A percentile compares a stretch with the other conserved stretches of the same genome.
Conservation (phyloP, 2,329 filamentous ascomycete species). For the Akanthomyces muscarius region DNA sequence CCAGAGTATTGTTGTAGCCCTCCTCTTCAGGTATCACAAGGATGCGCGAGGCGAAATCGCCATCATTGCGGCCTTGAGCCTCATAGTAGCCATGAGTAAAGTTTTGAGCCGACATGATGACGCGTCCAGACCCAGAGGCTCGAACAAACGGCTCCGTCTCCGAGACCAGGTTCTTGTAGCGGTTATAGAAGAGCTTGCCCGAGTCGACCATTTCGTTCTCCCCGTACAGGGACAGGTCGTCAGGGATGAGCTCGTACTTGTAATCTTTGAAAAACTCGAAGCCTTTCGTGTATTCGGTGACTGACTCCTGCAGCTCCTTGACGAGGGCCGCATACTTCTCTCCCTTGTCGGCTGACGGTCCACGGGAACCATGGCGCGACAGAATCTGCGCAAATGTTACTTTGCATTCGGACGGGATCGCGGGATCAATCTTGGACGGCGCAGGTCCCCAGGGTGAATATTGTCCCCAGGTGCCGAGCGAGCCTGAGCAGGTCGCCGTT, state of each 20-base stretch:
- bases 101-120: conserved; percentile 69
- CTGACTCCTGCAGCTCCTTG: conserved; percentile 56
- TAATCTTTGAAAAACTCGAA: conserved; percentile 71
- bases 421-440: conserved; percentile 57
- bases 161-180: conserved; percentile 62
- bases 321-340: conserved; percentile 60
- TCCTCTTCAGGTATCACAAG: conserved; percentile 65
- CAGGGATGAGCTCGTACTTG: conserved; percentile 64
- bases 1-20: conserved; percentile 75
- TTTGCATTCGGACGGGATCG: conserved; percentile 63
- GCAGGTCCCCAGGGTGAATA: conserved; percentile 83
- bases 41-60: conserved; percentile 51
- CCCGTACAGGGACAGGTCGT: conserved; percentile 65
- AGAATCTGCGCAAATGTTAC: conserved; percentile 78
- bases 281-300: conserved; percentile 54
- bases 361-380: conserved; percentile 79
- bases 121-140: conserved; percentile 64
- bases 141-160: conserved; percentile 64
- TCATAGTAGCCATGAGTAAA: conserved; percentile 71
- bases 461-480: conserved; percentile 75
- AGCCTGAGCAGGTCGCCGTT: conserved; percentile 22
- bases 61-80: conserved; percentile 33
- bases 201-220: conserved; percentile 68
- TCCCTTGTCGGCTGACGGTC: conserved; percentile 69
- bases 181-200: conserved; percentile 69